These are phyloP conservation scores for Syzygium aqueum DNA, from an alignment of 345 rosid species.

Conservation along the genomic window DNA sequence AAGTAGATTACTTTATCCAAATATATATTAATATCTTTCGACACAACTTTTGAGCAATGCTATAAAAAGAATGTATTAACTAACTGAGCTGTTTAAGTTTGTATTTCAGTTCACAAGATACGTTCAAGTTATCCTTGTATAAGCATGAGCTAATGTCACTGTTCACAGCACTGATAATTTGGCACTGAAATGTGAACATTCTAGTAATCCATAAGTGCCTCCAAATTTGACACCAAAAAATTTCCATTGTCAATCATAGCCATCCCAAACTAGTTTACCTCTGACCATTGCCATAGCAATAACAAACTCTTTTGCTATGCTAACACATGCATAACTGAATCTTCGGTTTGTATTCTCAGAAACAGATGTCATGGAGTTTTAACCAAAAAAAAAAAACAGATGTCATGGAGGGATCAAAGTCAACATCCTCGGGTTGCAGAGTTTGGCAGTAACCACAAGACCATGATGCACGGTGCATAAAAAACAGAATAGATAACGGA, in stretches of 20 bases:
- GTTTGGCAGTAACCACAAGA: background rate
- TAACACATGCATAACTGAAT: background rate
- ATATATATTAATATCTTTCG: background rate
- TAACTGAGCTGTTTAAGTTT: background rate
- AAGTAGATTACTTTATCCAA: background rate
- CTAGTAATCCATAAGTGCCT: background rate
- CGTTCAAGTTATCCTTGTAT: background rate
- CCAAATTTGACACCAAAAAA: background rate
- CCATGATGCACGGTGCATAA: background rate
- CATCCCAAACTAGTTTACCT: background rate
- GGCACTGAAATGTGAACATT: background rate
- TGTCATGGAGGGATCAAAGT: background rate
- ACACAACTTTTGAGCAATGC: background rate
- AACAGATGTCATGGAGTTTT: background rate
- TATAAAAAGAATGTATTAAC: background rate
- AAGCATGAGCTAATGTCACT: background rate
- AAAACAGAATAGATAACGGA: background rate
- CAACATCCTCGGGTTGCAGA: background rate
- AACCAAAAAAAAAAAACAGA: too few species aligned
- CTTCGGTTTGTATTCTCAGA: background rate
- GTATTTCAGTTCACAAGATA: background rate
- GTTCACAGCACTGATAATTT: background rate
- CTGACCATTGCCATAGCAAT: background rate
- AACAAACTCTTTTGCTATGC: background rate
- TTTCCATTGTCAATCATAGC: background rate